Conservation (phyloP, 306 rosid species). For the Castanea sativa region DNA sequence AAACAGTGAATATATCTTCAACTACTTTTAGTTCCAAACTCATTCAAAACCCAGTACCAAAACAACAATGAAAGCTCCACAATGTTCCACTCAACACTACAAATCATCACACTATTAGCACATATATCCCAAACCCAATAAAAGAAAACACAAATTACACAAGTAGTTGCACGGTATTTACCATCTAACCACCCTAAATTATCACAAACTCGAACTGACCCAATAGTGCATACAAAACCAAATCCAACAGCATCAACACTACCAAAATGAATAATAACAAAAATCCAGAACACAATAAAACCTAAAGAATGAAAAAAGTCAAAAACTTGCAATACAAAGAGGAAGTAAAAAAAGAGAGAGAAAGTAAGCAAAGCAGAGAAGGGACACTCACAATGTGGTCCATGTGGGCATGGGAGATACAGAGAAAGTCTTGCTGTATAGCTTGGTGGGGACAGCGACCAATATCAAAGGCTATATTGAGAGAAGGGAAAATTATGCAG, state of each 20-base stretch:
- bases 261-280: neutral
- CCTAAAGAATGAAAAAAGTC: neutral
- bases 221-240: neutral
- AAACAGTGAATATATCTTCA: neutral
- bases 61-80: neutral
- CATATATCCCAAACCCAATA: neutral
- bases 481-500: slow-evolving; percentile 71
- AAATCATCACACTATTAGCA: neutral
- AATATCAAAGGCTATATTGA: slow-evolving; percentile 75
- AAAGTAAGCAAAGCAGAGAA: neutral
- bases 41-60: neutral
- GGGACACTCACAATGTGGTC: slow-evolving; percentile 84
- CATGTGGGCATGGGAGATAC: slow-evolving; percentile 94
- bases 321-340: neutral
- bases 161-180: neutral
- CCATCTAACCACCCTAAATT: neutral
- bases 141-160: neutral
- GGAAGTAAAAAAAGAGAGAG: neutral
- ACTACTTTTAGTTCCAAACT: neutral
- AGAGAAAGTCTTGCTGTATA: slow-evolving; percentile 66
- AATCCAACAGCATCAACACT: neutral
- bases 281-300: neutral
- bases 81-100: neutral
- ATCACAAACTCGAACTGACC: neutral
- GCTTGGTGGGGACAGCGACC: slow-evolving; percentile 97